phyloP scores from a whole-genome alignment of 2,329 filamentous ascomycete species.

The Apiospora rasikravindrae region DNA sequence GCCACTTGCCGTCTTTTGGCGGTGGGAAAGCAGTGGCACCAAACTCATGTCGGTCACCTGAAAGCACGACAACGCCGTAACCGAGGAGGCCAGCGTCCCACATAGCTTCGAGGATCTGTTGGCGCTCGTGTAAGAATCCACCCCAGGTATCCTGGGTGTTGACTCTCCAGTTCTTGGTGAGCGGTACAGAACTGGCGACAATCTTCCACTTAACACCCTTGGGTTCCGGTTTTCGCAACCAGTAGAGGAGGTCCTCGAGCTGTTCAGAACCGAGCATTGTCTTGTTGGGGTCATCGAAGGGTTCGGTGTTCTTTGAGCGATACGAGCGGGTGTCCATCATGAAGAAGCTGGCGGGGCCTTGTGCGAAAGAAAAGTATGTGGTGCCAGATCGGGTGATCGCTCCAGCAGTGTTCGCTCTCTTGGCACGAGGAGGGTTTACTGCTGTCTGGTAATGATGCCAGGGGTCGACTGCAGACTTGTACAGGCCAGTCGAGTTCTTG shows the following conservation, averaged over 20 bases:
- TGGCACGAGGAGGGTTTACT: slow-evolving; percentile 77
- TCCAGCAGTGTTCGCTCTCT: slow-evolving; percentile 50
- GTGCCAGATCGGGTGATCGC: slow-evolving; percentile 52
- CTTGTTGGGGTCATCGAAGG: slow-evolving; percentile 69
- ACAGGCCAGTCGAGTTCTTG: slow-evolving; percentile 79
- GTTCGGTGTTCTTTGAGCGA: slow-evolving; percentile 69
- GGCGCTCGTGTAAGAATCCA: slow-evolving; percentile 83
- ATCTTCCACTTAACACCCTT: slow-evolving; percentile 91
- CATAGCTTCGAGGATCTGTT: slow-evolving; percentile 83
- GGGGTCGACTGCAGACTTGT: slow-evolving; percentile 78
- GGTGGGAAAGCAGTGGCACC: slow-evolving; percentile 81
- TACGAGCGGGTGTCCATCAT: slow-evolving; percentile 91
- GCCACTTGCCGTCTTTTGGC: slow-evolving; percentile 66
- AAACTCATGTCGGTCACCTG: slow-evolving; percentile 96
- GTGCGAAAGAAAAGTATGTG: slow-evolving; percentile 88
- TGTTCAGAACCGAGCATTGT: slow-evolving; percentile 87
- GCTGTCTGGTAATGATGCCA: slow-evolving; percentile 86
- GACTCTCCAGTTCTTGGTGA: slow-evolving; percentile 96
- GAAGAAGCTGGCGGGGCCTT: slow-evolving; percentile 93
- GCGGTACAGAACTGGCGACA: slow-evolving; percentile 86
- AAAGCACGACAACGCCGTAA: slow-evolving; percentile 80
- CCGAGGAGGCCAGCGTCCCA: slow-evolving; percentile 83
- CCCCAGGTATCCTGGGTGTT: slow-evolving; percentile 93
- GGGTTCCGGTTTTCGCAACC: slow-evolving; percentile 74
- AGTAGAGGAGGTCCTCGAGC: slow-evolving; percentile 78